These are phyloP conservation scores for Mycena maculata DNA, from an alignment of 768 basidiomycete genomes.

Conservation along the genomic window DNA sequence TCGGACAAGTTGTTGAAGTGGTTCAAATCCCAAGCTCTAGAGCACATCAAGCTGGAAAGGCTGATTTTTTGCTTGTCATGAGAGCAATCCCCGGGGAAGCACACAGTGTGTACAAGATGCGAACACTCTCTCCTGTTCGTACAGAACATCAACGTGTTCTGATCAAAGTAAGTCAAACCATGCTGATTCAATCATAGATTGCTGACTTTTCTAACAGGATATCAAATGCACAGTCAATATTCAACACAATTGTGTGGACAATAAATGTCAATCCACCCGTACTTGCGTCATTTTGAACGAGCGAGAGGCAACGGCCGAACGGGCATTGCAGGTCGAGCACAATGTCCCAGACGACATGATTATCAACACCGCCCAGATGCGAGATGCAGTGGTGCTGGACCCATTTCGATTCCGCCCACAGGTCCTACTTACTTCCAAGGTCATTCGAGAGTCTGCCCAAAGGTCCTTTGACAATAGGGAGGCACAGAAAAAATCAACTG, in stretches of 20 bases:
- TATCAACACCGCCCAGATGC: constrained; percentile 11
- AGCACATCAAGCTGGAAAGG: not conserved
- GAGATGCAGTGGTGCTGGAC: constrained; percentile 1
- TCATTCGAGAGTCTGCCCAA: constrained; percentile 1
- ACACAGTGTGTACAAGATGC: constrained; percentile 1
- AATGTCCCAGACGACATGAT: not conserved
- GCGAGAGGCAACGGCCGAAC: constrained; percentile 7
- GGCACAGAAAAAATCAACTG: not conserved
- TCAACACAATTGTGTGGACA: constrained; percentile 34
- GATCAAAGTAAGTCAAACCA: not conserved
- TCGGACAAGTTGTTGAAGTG: constrained; percentile 5
- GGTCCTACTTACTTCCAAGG: not conserved
- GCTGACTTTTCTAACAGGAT: not conserved
- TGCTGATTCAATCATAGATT: not conserved
- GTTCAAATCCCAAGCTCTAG: constrained; percentile 4
- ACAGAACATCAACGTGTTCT: not conserved
- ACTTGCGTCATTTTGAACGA: constrained; percentile 17
- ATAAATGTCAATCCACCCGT: constrained; percentile 19
- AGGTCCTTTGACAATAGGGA: not conserved
- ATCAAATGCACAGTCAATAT: constrained; percentile 34
- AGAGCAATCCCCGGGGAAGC: not conserved
- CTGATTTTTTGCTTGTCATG: not conserved
- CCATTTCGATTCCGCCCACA: not conserved
- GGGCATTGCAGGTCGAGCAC: not conserved
- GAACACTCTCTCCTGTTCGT: not conserved